A percentile compares a stretch with the other conserved stretches of the same genome.
Conservation (phyloP, 208 protist genomes). For the Leishmania martiniquensis region DNA sequence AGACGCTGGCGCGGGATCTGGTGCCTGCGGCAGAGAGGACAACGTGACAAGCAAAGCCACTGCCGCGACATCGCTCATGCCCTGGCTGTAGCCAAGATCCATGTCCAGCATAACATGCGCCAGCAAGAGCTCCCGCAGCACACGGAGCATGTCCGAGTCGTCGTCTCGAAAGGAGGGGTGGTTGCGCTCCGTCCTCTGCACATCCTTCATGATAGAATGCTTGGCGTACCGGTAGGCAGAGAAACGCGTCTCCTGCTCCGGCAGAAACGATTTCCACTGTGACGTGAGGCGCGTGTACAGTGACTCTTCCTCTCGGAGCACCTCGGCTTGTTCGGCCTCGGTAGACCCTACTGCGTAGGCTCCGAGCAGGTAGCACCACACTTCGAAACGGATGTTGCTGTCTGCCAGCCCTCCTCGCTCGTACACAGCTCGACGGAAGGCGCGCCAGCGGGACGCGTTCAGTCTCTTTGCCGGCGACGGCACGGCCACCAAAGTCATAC, state of each 20-base stretch:
- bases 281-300: slow-evolving; percentile 64
- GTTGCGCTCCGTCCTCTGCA: slow-evolving; percentile 79
- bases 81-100: slow-evolving; percentile 92
- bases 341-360: slow-evolving; percentile 50
- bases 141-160: slow-evolving; percentile 44
- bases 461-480: background rate
- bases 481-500: background rate
- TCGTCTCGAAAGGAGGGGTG: slow-evolving; percentile 54
- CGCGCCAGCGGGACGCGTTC: slow-evolving; percentile 23
- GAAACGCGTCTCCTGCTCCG: slow-evolving; percentile 74
- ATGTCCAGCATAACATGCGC: slow-evolving; percentile 90
- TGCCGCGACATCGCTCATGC: slow-evolving; percentile 89
- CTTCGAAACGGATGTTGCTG: slow-evolving; percentile 51
- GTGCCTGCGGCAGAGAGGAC: slow-evolving; percentile 24
- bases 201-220: slow-evolving; percentile 86
- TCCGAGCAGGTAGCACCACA: slow-evolving; percentile 81
- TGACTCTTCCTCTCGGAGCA: slow-evolving; percentile 26
- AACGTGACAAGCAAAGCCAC: slow-evolving; percentile 54
- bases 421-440: slow-evolving; percentile 32
- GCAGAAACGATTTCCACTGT: slow-evolving; percentile 81
- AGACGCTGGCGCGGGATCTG: background rate
- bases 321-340: slow-evolving; percentile 32
- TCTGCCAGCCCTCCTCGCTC: slow-evolving; percentile 26
- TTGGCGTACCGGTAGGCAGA: slow-evolving; percentile 55
- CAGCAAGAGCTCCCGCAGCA: slow-evolving; percentile 76